Percentiles rank a stretch among this genome's conserved stretches.
Evolutionary conservation across 805 yeast genomes (phyloP).

Genomic region (Candida yuanshanica): DNA sequence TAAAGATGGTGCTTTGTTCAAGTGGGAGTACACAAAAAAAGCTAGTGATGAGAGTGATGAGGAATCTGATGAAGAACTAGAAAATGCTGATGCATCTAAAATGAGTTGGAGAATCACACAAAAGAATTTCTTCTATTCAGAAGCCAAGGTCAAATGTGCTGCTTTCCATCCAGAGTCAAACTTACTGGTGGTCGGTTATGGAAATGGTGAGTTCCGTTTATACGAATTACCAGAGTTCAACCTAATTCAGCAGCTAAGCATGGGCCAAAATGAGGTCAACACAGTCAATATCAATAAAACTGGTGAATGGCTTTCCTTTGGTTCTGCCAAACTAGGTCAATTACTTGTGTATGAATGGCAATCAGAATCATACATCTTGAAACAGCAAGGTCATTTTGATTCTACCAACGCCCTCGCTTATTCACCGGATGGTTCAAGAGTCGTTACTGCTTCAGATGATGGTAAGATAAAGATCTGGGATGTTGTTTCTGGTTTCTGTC

Average conservation of each 20-base stretch:
- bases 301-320: slow-evolving; percentile 98
- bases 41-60: slow-evolving; percentile 40
- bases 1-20: slow-evolving; percentile 90
- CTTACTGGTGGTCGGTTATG: slow-evolving; percentile 81
- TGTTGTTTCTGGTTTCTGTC: slow-evolving; percentile 83
- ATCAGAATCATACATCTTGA: slow-evolving; percentile 88
- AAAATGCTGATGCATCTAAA: slow-evolving; percentile 32
- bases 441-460: slow-evolving; percentile 93
- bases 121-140: slow-evolving; percentile 68
- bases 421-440: slow-evolving; percentile 90
- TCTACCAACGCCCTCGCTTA: slow-evolving; percentile 77
- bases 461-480: slow-evolving; percentile 98
- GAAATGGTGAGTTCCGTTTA: slow-evolving; percentile 83
- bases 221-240: slow-evolving; percentile 82
- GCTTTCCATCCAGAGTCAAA: slow-evolving; percentile 73
- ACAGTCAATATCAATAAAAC: slow-evolving; percentile 71
- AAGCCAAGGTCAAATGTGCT: slow-evolving; percentile 68
- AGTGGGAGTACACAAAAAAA: slow-evolving; percentile 78
- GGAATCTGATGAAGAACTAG: slow-evolving; percentile 36
- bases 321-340: slow-evolving; percentile 89
- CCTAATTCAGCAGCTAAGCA: slow-evolving; percentile 76
- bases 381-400: slow-evolving; percentile 97
- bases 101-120: slow-evolving; percentile 79
- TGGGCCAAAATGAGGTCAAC: slow-evolving; percentile 88
- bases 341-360: slow-evolving; percentile 97